Evolutionary conservation across 2,329 filamentous ascomycete species (phyloP).

Genomic region (Myriosclerotinia duriaeana): DNA sequence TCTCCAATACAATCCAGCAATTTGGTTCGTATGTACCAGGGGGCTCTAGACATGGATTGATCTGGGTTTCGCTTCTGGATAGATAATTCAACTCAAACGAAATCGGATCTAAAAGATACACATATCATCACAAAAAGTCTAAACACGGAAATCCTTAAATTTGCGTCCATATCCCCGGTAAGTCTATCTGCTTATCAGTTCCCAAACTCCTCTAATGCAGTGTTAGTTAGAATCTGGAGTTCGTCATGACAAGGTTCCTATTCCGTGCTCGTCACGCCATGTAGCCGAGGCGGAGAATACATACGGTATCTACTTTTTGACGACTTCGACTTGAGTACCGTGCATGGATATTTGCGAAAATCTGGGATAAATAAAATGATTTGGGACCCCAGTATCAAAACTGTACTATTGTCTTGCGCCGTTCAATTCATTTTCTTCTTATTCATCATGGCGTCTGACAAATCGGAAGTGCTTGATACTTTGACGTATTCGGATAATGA

Average conservation of each 20-base stretch:
- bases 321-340: conserved; percentile 1
- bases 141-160: not conserved
- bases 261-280: conserved; percentile 24
- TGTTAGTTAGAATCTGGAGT: not conserved
- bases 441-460: conserved; percentile 9
- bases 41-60: not conserved
- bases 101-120: no score
- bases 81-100: not conserved
- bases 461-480: conserved; percentile 21
- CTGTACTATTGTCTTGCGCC: not conserved
- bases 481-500: conserved; percentile 30
- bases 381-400: not conserved
- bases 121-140: no score
- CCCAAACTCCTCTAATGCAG: not conserved
- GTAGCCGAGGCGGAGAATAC: conserved; percentile 4
- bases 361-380: not conserved
- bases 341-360: not conserved
- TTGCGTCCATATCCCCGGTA: not conserved
- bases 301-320: not conserved
- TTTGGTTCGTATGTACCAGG: not conserved
- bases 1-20: not conserved
- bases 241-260: conserved; percentile 21
- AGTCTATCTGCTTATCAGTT: not conserved
- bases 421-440: not conserved
- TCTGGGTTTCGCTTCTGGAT: no score